These are phyloP conservation scores for Aspergillus unguis DNA, from an alignment of 2,329 filamentous ascomycete species.

Conservation along the genomic window DNA sequence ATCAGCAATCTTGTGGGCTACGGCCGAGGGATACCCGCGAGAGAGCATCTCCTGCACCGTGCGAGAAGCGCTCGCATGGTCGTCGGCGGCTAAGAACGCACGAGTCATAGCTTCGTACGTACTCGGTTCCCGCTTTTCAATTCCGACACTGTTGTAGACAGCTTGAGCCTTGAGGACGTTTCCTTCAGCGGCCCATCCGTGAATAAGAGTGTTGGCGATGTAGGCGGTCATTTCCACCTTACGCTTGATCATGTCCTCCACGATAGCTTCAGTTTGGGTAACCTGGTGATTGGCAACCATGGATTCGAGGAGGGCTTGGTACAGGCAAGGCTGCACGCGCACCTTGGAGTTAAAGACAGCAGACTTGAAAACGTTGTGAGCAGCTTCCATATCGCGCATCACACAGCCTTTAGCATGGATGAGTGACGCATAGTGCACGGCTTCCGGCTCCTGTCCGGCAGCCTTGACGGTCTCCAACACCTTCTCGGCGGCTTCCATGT, in stretches of 20 bases:
- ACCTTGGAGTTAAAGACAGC: conserved; percentile 68
- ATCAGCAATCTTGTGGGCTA: conserved; percentile 90
- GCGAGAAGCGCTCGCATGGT: conserved; percentile 69
- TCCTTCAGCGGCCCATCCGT: conserved; percentile 87
- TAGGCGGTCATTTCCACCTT: conserved; percentile 88
- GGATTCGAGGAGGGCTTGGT: conserved; percentile 93
- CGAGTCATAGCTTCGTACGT: conserved; percentile 99
- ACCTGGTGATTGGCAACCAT: conserved; percentile 95
- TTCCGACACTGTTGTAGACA: conserved; percentile 75
- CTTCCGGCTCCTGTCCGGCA: conserved; percentile 73
- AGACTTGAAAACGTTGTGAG: conserved; percentile 75
- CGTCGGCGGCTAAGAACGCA: conserved; percentile 80
- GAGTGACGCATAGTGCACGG: conserved; percentile 91
- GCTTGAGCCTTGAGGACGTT: conserved; percentile 73
- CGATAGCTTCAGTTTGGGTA: conserved; percentile 67
- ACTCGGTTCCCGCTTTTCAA: conserved; percentile 83
- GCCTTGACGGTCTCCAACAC: conserved; percentile 75
- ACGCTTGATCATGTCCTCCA: conserved; percentile 70
- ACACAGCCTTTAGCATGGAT: conserved; percentile 96
- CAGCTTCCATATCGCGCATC: conserved; percentile 82
- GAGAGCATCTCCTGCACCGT: conserved; percentile 89
- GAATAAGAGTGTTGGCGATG: conserved; percentile 96
- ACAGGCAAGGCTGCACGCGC: conserved; percentile 76
- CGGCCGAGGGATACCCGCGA: conserved; percentile 84
- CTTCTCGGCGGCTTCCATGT: conserved; percentile 82